Evolutionary conservation across 176 grass and related monocot species (phyloP), one percentile per base, ranked within the genome.

Genomic region (Alloteropsis semialata): DNA sequence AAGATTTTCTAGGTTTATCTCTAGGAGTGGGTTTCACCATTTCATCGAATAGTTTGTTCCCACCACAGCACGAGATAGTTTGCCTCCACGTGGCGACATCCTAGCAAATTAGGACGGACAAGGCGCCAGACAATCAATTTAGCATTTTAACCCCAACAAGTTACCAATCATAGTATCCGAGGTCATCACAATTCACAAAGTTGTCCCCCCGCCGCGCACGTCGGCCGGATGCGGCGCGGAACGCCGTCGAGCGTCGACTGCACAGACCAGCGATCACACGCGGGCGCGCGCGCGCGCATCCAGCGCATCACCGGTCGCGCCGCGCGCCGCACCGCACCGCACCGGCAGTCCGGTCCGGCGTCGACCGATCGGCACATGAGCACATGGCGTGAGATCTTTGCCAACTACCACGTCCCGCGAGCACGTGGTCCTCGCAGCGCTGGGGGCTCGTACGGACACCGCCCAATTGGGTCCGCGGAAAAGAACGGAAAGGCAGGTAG

Each of bases 331-430:
- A n/a, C n/a, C n/a, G 27, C 43, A 10, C 28, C 46, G 29, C 77
- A 11, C 43, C 43, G 75, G 25, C 56, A 14, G 19, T 1, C 62
- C 44, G 41, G 19, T 1, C 62, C 44, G 41, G 44, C 83, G 41
- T 39, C 65, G 84, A 30, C 24, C n/a, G 58, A 3, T 34, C 2
- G 41, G n/a, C 63, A 30, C 19, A 29, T 2, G 24, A 30, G 45
- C 86, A 89, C 69, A 84, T 89, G 75, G 38, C 75, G 7, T 4
- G 75, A 38, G 81, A 84, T 89, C 69, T 75, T 84, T 60, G 76
- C 45, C 87, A 84, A 89, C 69, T 13, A 89, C 81, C 48, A 43
- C 29, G 58, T 24, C 81, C 81, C 50, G 30, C 29, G 37, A 3
- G 81, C 82, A 89, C 80, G 87, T 89, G 77, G 44, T 51, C 34